A percentile compares a stretch with the other conserved stretches of the same genome.
phyloP scores from a whole-genome alignment of 2,329 filamentous ascomycete species.

The Metarhizium album region DNA sequence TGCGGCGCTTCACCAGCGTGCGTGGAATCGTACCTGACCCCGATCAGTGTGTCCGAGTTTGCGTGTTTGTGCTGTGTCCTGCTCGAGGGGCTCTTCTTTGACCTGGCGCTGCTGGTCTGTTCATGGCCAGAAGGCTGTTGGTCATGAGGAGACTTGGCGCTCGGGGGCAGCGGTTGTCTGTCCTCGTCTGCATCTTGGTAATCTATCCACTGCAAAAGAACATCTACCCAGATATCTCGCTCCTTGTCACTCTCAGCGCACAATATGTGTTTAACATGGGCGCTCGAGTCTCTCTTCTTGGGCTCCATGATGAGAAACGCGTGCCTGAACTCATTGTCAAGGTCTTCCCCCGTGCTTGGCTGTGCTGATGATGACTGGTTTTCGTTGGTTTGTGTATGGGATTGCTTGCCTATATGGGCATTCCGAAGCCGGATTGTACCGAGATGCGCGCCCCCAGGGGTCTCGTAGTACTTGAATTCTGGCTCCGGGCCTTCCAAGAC shows the following conservation, averaged over 20 bases:
- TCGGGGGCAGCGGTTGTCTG: constrained; percentile 14
- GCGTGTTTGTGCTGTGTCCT: constrained; percentile 25
- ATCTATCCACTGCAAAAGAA: constrained; percentile 81
- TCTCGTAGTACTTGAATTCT: constrained; percentile 77
- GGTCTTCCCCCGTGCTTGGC: constrained; percentile 51
- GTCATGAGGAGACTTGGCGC: constrained; percentile 25
- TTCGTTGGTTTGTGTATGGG: constrained; percentile 33
- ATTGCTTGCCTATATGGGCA: constrained; percentile 91
- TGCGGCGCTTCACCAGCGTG: constrained; percentile 42
- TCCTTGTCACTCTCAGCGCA: constrained; percentile 92
- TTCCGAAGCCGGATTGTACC: constrained; percentile 87
- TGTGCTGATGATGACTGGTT: constrained; percentile 54
- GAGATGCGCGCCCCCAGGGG: constrained; percentile 78
- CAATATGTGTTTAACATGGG: constrained; percentile 82
- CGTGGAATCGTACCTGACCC: constrained; percentile 47
- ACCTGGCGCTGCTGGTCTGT: constrained; percentile 11
- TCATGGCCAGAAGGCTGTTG: constrained; percentile 26
- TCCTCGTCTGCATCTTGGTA: constrained; percentile 49
- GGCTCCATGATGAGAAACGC: constrained; percentile 92
- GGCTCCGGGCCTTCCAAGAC: constrained; percentile 41
- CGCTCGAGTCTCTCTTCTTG: constrained; percentile 87
- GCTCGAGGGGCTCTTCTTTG: constrained; percentile 21
- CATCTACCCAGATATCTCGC: constrained; percentile 88
- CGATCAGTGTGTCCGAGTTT: constrained; percentile 39
- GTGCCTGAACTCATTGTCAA: constrained; percentile 91